Evolutionary conservation across 176 grass and related monocot species (phyloP).

Genomic region (Eragrostis nindensis): DNA sequence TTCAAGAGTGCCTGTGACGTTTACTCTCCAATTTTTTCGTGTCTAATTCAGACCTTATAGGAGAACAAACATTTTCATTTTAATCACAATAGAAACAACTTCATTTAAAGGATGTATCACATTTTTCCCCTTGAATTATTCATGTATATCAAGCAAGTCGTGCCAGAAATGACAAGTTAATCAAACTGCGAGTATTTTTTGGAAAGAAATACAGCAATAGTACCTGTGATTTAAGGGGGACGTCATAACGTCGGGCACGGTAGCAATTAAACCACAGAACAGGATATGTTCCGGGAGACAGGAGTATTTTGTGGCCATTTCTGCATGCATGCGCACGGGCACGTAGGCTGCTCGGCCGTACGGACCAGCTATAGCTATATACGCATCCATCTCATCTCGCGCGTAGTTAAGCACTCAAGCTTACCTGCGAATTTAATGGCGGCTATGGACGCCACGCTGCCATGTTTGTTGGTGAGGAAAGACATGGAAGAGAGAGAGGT

Average conservation of each 20-base stretch:
- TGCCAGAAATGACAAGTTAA: no score
- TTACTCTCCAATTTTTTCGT: no score
- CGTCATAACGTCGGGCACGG: background rate
- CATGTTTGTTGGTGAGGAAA: constrained; percentile 16
- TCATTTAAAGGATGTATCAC: no score
- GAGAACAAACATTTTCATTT: background rate
- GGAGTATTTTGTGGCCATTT: constrained; percentile 7
- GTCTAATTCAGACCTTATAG: background rate
- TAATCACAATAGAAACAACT: background rate
- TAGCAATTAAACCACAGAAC: background rate
- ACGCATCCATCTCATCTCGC: background rate
- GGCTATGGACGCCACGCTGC: constrained; percentile 39
- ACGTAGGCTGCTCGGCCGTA: constrained; percentile 17
- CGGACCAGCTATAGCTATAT: background rate
- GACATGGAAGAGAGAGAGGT: background rate
- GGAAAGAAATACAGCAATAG: background rate
- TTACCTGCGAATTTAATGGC: constrained; percentile 21
- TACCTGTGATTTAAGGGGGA: background rate
- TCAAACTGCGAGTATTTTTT: no score
- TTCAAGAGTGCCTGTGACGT: no score
- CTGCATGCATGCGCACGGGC: constrained; percentile 25
- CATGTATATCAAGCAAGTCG: no score
- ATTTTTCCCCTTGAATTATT: no score
- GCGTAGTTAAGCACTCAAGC: background rate
- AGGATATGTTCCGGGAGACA: constrained; percentile 20